Base-by-base conservation (phyloP, 2,329 filamentous ascomycete genomes). In the Bipolaris gigantea region DNA sequence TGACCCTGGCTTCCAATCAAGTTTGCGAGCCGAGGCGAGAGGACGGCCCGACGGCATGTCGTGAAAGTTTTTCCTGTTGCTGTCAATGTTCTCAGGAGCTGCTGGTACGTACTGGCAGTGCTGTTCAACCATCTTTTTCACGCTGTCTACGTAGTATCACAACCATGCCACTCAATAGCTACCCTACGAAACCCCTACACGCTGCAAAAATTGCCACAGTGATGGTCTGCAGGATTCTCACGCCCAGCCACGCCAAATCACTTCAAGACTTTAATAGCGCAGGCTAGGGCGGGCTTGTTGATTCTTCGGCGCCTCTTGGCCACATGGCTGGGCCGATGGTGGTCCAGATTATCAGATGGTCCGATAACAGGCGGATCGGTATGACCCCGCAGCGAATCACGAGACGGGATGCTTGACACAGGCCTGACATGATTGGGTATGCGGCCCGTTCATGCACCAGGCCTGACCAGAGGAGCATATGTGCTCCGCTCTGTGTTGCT, bases 321-420 rank as follows among this genome's bases (percentile, higher is more conserved):
- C 58, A 57, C 48, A 39, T 16, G 35, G 47, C 49, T 16, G 43
- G 39, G 55, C 49, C 61, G 54, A 56, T 54, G 41, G 36, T 18
- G 59, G 60, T 57, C 65, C 60, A 64, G 65, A 67, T 67, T 66
- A 68, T 66, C 65, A 66, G 63, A 68, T 69, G 61, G 64, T 30
- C 61, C 61, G 65, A 67, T 69, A 61, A 59, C 16, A 51, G 23
- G 50, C 36, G 48, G 27, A 25, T 42, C 42, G 50, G 35, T 49
- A 54, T 43, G 50, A 52, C 47, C 45, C 56, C 57, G 51, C 52
- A 49, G 25, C 60, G 16, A 57, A 61, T 58, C 58, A 57, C 23
- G 16, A 39, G 32, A 21, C 23, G 27, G 48, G 40, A 41, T 45
- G 40, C 21, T 23, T 41, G 23, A 49, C 25, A 23, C 25, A 32